Evolutionary conservation across 257 asterid genomes (phyloP).

Genomic region (Mentha longifolia): DNA sequence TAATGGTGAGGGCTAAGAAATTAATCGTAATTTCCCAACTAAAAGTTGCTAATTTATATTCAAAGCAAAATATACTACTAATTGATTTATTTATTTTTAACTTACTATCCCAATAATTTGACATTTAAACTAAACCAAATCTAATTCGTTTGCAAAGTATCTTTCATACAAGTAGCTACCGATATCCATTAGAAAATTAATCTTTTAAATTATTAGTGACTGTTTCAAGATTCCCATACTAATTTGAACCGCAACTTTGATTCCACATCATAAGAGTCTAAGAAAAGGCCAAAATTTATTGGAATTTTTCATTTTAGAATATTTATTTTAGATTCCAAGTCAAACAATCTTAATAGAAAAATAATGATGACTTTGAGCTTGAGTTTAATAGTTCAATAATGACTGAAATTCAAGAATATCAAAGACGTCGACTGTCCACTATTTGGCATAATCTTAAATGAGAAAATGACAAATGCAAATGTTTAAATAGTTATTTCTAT

Average conservation of each 20-base stretch:
- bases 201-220: background rate
- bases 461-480: slow-evolving; percentile 3
- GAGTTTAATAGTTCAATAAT: background rate
- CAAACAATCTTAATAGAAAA: background rate
- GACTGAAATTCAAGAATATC: background rate
- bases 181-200: no score
- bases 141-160: no score
- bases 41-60: no score
- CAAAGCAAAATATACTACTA: no score
- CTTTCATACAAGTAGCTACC: background rate
- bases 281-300: slow-evolving; percentile 4
- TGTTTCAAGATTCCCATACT: slow-evolving; percentile 13
- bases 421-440: background rate
- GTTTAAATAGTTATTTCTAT: background rate
- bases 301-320: background rate
- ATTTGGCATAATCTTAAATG: background rate
- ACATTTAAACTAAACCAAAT: no score
- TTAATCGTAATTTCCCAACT: no score
- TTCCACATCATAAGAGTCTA: background rate
- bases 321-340: slow-evolving; percentile 19
- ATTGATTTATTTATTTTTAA: no score
- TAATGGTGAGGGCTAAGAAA: no score
- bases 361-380: background rate
- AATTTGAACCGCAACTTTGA: background rate
- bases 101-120: no score